Evolutionary conservation across 2,329 filamentous ascomycete species (phyloP).

Genomic region (Aplosporella prunicola): DNA sequence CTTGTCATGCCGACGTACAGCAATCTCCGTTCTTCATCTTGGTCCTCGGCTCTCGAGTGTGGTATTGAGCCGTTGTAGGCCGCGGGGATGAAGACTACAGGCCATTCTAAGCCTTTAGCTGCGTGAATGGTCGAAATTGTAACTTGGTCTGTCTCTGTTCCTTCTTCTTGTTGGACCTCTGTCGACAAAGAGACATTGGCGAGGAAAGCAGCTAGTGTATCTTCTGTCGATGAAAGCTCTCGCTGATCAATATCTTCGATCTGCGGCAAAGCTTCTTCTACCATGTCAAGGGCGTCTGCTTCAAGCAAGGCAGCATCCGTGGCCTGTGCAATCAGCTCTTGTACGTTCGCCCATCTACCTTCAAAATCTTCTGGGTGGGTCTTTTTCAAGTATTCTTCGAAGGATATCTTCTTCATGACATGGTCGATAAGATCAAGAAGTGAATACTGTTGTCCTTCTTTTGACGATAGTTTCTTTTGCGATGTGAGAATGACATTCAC

Average conservation of each 20-base stretch:
- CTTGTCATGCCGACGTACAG: constrained; percentile 96
- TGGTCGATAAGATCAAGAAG: constrained; percentile 45
- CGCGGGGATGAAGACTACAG: constrained; percentile 83
- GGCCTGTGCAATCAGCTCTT: constrained; percentile 76
- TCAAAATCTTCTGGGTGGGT: constrained; percentile 67
- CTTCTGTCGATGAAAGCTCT: constrained; percentile 39
- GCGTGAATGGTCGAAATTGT: constrained; percentile 96
- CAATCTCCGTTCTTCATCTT: constrained; percentile 76
- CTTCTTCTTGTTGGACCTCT: constrained; percentile 57
- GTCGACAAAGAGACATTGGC: constrained; percentile 82
- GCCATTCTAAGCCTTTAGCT: constrained; percentile 94
- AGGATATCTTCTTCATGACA: constrained; percentile 56
- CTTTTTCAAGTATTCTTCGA: constrained; percentile 63
- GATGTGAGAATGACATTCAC: constrained; percentile 51
- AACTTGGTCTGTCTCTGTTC: constrained; percentile 52
- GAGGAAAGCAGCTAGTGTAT: constrained; percentile 70
- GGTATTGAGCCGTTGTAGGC: constrained; percentile 87
- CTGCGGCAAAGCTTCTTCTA: constrained; percentile 47
- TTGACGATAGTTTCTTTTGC: constrained; percentile 43
- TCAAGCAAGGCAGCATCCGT: constrained; percentile 53
- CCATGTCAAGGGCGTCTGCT: constrained; percentile 29
- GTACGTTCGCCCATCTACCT: constrained; percentile 75
- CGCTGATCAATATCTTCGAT: constrained; percentile 64
- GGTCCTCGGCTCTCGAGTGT: constrained; percentile 75
- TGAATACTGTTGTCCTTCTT: constrained; percentile 27